These are phyloP conservation scores for Lentinula sp. DNA, from an alignment of 768 basidiomycete genomes.

Conservation along the genomic window DNA sequence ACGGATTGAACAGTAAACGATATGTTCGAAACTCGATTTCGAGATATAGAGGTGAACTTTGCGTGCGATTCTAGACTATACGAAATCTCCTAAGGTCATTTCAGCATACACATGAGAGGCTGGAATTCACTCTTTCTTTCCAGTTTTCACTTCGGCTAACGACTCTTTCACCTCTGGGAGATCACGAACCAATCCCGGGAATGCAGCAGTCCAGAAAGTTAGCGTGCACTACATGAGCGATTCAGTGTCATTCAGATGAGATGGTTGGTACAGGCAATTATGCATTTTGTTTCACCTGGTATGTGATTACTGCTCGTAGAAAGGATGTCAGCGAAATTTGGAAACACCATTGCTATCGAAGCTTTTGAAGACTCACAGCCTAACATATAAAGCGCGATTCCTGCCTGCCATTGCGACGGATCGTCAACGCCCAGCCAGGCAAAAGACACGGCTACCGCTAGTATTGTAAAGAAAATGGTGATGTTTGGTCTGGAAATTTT, in stretches of 20 bases:
- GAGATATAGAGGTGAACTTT: slow-evolving; percentile 52
- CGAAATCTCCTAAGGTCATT: not conserved
- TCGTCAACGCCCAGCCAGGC: slow-evolving; percentile 73
- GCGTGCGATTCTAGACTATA: slow-evolving; percentile 45
- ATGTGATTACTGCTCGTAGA: slow-evolving; percentile 51
- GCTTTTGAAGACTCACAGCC: slow-evolving; percentile 38
- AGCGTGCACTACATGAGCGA: slow-evolving; percentile 43
- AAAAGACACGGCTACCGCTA: slow-evolving; percentile 64
- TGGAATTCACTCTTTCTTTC: slow-evolving; percentile 39
- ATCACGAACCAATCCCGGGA: slow-evolving; percentile 68
- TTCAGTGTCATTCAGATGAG: not conserved
- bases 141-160: slow-evolving; percentile 27
- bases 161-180: slow-evolving; percentile 64
- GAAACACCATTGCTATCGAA: not conserved
- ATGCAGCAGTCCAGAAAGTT: slow-evolving; percentile 83
- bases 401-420: slow-evolving; percentile 57
- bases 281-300: slow-evolving; percentile 39
- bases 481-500: slow-evolving; percentile 56
- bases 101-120: not conserved
- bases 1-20: slow-evolving; percentile 65
- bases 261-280: not conserved
- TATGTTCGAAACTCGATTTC: slow-evolving; percentile 72
- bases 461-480: slow-evolving; percentile 65
- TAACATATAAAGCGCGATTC: slow-evolving; percentile 55
- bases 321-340: not conserved